Evolutionary conservation across 768 basidiomycete genomes (phyloP), one percentile per base, ranked within the genome.

Genomic region (Terana coerulea): DNA sequence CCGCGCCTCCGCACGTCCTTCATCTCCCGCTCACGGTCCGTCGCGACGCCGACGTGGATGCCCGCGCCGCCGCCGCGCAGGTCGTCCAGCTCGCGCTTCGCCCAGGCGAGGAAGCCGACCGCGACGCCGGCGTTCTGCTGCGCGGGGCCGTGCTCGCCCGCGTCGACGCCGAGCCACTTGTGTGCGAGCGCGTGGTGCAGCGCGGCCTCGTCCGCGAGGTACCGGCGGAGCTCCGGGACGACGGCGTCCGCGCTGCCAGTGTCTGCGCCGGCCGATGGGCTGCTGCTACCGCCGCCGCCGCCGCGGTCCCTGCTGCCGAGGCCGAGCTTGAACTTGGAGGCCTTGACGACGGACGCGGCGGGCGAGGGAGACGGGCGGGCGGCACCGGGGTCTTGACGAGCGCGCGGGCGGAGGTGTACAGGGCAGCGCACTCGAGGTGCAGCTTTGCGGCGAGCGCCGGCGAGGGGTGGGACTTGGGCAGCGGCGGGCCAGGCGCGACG

Each of bases 161-260:
- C 86, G 63, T 98, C 93, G 3, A 98, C 88, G 0, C 95, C 97
- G n/a, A 98, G 75, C 97, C 97, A 99, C 64, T 97, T 98, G 58
- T 83, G 81, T 11, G 86, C 80, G 26, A 95, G 69, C 0, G 91
- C 91, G 14, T 71, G 67, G 47, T 94, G 84, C 36, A 97, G 72
- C 4, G 75, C 70, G 0, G 76, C 72, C 66, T 88, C 84, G 56
- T 87, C 86, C 2, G 76, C 71, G 15, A 95, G 76, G 64, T 94
- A 91, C 39, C 78, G 80, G 21, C 86, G 74, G 39, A 98, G 66
- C 34, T 87, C 83, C 1, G 82, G 56, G 0, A 80, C 75, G 3
- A 91, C 80, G 25, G 88, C 86, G 12, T 74, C 75, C 24, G 45
- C 45, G 31, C 45, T 21, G 8, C 34, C 45, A 9, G 28, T 21